Evolutionary conservation across 2,329 filamentous ascomycete species (phyloP).

Genomic region (Cordyceps militaris): DNA sequence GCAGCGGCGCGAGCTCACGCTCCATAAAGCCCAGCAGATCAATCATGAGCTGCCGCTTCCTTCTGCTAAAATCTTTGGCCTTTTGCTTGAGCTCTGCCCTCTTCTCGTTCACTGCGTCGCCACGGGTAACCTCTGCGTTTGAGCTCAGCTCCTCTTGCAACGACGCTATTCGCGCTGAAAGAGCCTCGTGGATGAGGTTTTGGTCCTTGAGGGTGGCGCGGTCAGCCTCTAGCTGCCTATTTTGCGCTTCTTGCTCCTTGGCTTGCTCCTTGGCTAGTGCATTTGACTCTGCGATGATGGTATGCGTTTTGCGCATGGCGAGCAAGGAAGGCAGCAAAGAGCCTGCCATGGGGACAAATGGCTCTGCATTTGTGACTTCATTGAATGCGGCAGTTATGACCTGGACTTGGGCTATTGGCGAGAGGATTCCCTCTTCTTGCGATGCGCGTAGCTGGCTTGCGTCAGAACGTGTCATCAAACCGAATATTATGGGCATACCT

Average conservation of each 20-base stretch:
- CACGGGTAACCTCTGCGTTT: conserved; percentile 50
- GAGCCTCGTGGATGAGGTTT: conserved; percentile 44
- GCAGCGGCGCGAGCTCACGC: conserved; percentile 61
- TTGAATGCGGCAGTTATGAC: conserved; percentile 61
- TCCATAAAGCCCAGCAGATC: conserved; percentile 66
- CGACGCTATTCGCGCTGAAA: conserved; percentile 50
- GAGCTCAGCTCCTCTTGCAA: conserved; percentile 52
- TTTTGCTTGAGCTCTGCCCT: conserved; percentile 53
- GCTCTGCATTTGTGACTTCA: conserved; percentile 51
- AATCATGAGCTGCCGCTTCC: conserved; percentile 54
- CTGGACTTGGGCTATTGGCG: conserved; percentile 25
- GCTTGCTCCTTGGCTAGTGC: conserved; percentile 45
- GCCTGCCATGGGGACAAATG: conserved; percentile 57
- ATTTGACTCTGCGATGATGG: conserved; percentile 58
- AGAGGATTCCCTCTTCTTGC: conserved; percentile 16
- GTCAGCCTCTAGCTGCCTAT: conserved; percentile 44
- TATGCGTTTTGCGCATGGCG: conserved; percentile 60
- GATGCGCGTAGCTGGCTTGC: conserved; percentile 3
- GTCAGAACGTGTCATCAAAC: background rate
- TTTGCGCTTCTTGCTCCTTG: conserved; percentile 34
- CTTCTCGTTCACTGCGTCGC: conserved; percentile 55
- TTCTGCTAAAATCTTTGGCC: conserved; percentile 52
- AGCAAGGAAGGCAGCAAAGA: conserved; percentile 67
- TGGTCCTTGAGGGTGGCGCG: conserved; percentile 47
- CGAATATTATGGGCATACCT: conserved; percentile 26